phyloP scores from a whole-genome alignment of 495 filamentous ascomycete genomes.

The Daldinia decipiens region DNA sequence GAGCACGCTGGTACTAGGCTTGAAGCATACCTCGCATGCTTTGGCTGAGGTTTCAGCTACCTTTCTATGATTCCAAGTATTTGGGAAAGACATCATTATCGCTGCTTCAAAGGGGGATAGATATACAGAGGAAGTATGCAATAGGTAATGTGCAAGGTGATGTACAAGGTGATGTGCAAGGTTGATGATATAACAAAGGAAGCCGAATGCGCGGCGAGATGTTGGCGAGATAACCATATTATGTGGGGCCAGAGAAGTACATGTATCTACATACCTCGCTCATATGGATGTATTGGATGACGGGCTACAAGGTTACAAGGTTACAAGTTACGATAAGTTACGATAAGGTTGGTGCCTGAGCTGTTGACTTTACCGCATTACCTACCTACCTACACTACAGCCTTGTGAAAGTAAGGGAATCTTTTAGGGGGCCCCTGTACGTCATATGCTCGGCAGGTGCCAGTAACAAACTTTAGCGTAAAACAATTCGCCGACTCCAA shows the following conservation, averaged over 20 bases:
- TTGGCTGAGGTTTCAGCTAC: conserved; percentile 86
- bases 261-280: too few species aligned
- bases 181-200: background rate
- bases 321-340: background rate
- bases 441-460: conserved; percentile 21
- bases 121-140: background rate
- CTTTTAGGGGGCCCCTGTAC: conserved; percentile 28
- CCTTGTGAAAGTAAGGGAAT: background rate
- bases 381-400: too few species aligned
- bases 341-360: conserved; percentile 1
- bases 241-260: background rate
- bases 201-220: background rate
- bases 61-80: conserved; percentile 85
- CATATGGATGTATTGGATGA: too few species aligned
- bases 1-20: conserved; percentile 84
- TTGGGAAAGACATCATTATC: conserved; percentile 67
- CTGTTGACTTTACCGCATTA: background rate
- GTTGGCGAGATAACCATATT: background rate
- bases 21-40: conserved; percentile 90
- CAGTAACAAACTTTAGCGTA: conserved; percentile 19
- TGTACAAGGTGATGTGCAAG: background rate
- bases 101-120: background rate
- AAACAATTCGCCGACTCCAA: conserved; percentile 17
- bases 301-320: too few species aligned
- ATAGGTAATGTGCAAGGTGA: too few species aligned